Base-by-base conservation (phyloP, 2,329 filamentous ascomycete species). In the Hypoxylon sp. region DNA sequence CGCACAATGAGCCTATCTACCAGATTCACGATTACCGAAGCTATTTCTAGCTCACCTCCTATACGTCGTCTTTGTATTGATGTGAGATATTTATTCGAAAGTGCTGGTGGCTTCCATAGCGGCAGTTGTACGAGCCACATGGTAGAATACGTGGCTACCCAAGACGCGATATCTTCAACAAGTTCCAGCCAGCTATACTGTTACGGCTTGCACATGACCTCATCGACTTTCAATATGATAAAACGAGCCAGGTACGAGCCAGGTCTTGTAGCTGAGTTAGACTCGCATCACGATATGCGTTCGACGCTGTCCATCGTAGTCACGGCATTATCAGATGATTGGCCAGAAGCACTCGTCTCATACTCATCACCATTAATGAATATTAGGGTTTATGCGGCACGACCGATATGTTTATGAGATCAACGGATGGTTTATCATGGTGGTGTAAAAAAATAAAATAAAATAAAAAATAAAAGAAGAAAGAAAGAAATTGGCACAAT, bases 401-500 rank as follows among this genome's bases (percentile, higher is more conserved):
- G 17, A 17, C 39, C 39, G 39, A 44, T 44, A 17, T 42, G 8
- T 21, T 17, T 44, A 10, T 44, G 8, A 19, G 39, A 44, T 19
- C 17, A 17, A 44, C 10, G 39, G 6, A 10, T 7, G 1, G 17
- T 44, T 21, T 21, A 44, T 44, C 7, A 21, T 44, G 24, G n/a
- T n/a, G n/a, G n/a, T n/a, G n/a, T n/a, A n/a, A n/a, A n/a, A n/a
- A n/a, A n/a, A n/a, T n/a, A 24, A 27, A 29, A 27, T 10, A 19
- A 29, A 48, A 48, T 11, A 19, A 48, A 48, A 15, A 19, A 48
- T 21, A 37, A 17, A 21, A 11, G 51, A 53, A 53, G n/a, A n/a
- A n/a, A n/a, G n/a, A n/a, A n/a, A n/a, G 24, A 27, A 29, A 19
- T 44, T 24, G 4, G 32, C 10, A 21, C 7, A 44, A 37, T 48